Base-by-base conservation (phyloP, 2,329 filamentous ascomycete species). In the Chaetomium olivaceum region DNA sequence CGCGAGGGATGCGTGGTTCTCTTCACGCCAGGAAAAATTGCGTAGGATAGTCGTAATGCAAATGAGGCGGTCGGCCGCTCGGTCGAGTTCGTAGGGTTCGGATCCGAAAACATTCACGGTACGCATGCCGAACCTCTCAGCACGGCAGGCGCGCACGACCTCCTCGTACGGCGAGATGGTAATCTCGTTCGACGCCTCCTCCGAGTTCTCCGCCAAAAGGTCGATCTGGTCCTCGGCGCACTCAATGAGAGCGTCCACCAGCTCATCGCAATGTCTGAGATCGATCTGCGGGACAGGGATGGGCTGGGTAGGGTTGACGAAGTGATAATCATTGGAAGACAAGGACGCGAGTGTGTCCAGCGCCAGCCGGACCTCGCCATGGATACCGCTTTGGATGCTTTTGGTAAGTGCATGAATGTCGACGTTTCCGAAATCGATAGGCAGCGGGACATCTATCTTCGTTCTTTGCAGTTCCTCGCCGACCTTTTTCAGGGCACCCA, bases 1-100 rank as follows among this genome's bases (percentile, higher is more conserved):
- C 0, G 92, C 91, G 12, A 99, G 84, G 0, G 89, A 79, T 4
- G 78, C 77, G 71, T 95, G 92, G 71, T 97, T 98, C 31, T 79
- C 75, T 78, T 85, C 90, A 75, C 85, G 85, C 76, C 97, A 97
- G 0, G 95, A 98, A 19, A 97, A 84, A 72, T 99, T 99, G 66
- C 95, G 90, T 56, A 99, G 79, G 64, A 97, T 93, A 0, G 92
- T 96, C 1, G 93, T 96, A 69, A 98, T 90, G 73, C 93, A 96
- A 63, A 98, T 89, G 57, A 99, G 79, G 66, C 90, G 87, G 72
- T 97, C 93, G 4, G 93, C 93, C 2, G 93, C 91, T 58, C 91
- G 88, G 73, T 97, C 92, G 2, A 97, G 84, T 60, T 94, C 88
- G 75, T 97, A 94, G 33, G 89, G 90, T 16, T 84, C 79, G 2